Conservation (phyloP, 352 stramenopile species). For the Pythium diclinum region DNA sequence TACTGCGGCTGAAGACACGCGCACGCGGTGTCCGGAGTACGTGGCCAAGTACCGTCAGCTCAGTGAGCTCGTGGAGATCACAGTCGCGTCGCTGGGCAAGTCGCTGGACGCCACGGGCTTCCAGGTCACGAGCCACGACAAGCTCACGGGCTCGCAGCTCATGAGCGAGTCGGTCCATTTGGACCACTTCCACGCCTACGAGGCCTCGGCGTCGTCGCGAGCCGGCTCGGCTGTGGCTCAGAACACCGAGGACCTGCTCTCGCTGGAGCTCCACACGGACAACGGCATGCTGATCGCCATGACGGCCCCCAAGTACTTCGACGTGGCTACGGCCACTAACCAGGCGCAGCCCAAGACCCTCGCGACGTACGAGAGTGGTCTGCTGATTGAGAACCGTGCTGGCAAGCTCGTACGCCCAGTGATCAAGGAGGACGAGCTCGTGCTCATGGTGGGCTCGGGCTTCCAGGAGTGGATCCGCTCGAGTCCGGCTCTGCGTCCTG, state of each 20-base stretch:
- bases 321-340: conserved; percentile 15
- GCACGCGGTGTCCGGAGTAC: conserved; percentile 41
- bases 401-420: conserved; percentile 28
- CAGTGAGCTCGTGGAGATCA: conserved; percentile 45
- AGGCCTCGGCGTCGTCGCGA: conserved; percentile 26
- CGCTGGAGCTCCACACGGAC: conserved; percentile 71
- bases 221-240: neutral
- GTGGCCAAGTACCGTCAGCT: conserved; percentile 42
- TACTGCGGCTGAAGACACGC: conserved; percentile 20
- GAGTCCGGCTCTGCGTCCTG: conserved; percentile 23
- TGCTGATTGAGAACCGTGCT: conserved; percentile 30
- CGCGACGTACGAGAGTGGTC: conserved; percentile 19
- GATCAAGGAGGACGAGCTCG: conserved; percentile 34
- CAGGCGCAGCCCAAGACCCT: conserved; percentile 1
- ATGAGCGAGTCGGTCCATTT: conserved; percentile 69
- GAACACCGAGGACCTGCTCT: conserved; percentile 35
- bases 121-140: conserved; percentile 27
- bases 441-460: conserved; percentile 38
- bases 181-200: conserved; percentile 80
- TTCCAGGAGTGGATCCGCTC: conserved; percentile 32
- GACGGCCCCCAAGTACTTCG: conserved; percentile 68
- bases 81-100: conserved; percentile 46
- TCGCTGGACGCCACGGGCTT: conserved; percentile 57
- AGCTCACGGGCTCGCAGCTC: conserved; percentile 45
- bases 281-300: conserved; percentile 72